Evolutionary conservation across 257 asterid genomes (phyloP), one percentile per base, ranked within the genome.

Genomic region (Solanum boliviense): DNA sequence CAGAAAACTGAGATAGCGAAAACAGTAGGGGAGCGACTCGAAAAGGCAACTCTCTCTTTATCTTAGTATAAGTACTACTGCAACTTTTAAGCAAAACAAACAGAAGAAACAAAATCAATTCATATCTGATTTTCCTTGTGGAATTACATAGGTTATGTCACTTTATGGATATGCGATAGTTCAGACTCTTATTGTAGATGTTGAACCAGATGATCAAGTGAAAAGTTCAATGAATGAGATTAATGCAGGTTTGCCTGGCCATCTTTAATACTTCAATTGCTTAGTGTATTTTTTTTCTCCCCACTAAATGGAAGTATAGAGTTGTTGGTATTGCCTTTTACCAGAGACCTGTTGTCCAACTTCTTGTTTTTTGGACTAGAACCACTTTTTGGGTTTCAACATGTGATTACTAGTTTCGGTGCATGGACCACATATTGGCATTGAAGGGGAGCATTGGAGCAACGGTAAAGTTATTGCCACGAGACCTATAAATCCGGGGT

Each of bases 151-250:
- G 90, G 90, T 89, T 34, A 86, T 90, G 92, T 90, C 92, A 38
- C 89, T 29, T 39, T 90, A 88, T 78, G 92, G 92, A 13, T 90
- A 88, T 60, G 89, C 86, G 76, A 88, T 90, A 32, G 90, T 90
- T 83, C 90, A 90, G 88, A 88, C 92, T 31, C 92, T 88, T 79
- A 88, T 90, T 48, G 89, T 90, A 31, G 90, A 88, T 36, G 35
- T 88, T 25, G 84, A 78, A 41, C 36, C 65, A 78, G 5, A 41
- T 78, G 36, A 41, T 25, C 36, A 25, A 41, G 92, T 88, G 9
- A 90, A 88, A 62, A 90, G 84, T 25, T 88, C 91, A 71, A 90
- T 88, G 91, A 90, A 90, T 86, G 90, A 90, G 89, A 90, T 90
- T 56, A 90, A 88, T 81, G 86, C 91, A 86, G 89, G 90, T 90